A percentile compares a stretch with the other conserved stretches of the same genome.
phyloP scores from a whole-genome alignment of 495 filamentous ascomycete genomes.

The Aspergillus mulundensis region DNA sequence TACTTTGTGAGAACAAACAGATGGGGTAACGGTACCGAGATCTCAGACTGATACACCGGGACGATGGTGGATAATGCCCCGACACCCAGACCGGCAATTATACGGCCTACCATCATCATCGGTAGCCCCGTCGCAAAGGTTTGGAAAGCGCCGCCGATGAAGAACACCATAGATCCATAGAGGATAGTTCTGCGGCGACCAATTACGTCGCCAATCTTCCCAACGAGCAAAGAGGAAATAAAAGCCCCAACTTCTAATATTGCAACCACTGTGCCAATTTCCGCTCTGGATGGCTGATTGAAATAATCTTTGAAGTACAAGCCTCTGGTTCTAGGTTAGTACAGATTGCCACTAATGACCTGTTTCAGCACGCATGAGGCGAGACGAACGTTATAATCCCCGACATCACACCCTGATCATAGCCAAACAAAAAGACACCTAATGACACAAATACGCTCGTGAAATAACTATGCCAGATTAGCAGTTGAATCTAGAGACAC shows the following conservation, averaged over 20 bases:
- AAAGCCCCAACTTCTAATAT: slow-evolving; percentile 94
- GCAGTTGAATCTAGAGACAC: slow-evolving; percentile 8
- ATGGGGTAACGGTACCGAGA: slow-evolving; percentile 41
- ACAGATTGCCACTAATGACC: too few species aligned
- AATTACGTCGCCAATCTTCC: slow-evolving; percentile 84
- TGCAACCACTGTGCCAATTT: slow-evolving; percentile 93
- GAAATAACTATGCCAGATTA: slow-evolving; percentile 70
- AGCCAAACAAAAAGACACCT: slow-evolving; percentile 96
- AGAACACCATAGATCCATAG: slow-evolving; percentile 89
- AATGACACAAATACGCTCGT: slow-evolving; percentile 97
- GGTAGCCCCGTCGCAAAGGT: slow-evolving; percentile 74
- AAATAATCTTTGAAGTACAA: slow-evolving; percentile 88
- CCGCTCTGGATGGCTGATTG: slow-evolving; percentile 73
- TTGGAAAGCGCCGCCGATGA: slow-evolving; percentile 84
- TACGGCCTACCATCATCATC: slow-evolving; percentile 89
- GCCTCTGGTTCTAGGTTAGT: slow-evolving; percentile 54
- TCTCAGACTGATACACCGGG: slow-evolving; percentile 96
- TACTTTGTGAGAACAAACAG: background rate
- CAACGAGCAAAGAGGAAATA: slow-evolving; percentile 84
- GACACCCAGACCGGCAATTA: slow-evolving; percentile 90
- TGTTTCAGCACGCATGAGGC: background rate
- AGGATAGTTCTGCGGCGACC: slow-evolving; percentile 88
- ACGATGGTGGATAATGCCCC: slow-evolving; percentile 95
- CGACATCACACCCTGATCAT: slow-evolving; percentile 99
- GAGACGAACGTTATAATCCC: slow-evolving; percentile 89